Percentiles rank a stretch among this genome's conserved stretches.
Conservation (phyloP, 2,329 filamentous ascomycete species). For the Raffaelea ambrosiae region DNA sequence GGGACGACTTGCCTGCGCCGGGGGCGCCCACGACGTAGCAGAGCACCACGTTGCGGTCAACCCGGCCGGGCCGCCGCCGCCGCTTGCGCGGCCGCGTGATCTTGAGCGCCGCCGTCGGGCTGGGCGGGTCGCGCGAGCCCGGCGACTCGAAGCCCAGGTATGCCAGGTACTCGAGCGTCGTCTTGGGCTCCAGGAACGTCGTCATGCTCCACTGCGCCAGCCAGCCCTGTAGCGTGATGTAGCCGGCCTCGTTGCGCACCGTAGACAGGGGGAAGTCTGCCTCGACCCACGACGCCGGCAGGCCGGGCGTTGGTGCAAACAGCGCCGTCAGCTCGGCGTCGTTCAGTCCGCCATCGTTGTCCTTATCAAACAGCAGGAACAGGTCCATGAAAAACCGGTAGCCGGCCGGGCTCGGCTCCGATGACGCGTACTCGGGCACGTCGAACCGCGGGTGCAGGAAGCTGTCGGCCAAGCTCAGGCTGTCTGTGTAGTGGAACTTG, state of each 20-base stretch:
- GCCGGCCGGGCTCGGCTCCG: conserved; percentile 85
- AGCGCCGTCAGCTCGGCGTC: conserved; percentile 75
- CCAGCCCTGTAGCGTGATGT: conserved; percentile 96
- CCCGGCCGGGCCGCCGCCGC: conserved; percentile 69
- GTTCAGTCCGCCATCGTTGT: conserved; percentile 92
- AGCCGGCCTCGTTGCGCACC: conserved; percentile 86
- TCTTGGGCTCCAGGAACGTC: conserved; percentile 91
- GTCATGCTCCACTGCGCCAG: conserved; percentile 99
- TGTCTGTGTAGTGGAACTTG: conserved; percentile 94
- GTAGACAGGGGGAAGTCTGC: conserved; percentile 87
- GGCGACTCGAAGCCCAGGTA: conserved; percentile 89
- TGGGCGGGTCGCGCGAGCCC: conserved; percentile 52
- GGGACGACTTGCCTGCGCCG: conserved; percentile 80
- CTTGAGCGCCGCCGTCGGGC: conserved; percentile 67
- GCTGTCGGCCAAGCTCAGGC: conserved; percentile 78
- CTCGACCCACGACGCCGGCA: conserved; percentile 81
- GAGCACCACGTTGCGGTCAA: conserved; percentile 89
- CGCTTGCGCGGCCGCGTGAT: conserved; percentile 87
- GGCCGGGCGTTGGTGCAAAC: conserved; percentile 86
- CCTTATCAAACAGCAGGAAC: conserved; percentile 90
- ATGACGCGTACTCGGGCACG: conserved; percentile 83
- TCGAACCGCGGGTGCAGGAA: conserved; percentile 93
- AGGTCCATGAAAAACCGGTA: conserved; percentile 95
- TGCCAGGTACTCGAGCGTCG: conserved; percentile 88
- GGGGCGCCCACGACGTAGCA: conserved; percentile 86